These are phyloP conservation scores for Sporopachydermia lactativora DNA, from an alignment of 805 yeast genomes.

Conservation along the genomic window DNA sequence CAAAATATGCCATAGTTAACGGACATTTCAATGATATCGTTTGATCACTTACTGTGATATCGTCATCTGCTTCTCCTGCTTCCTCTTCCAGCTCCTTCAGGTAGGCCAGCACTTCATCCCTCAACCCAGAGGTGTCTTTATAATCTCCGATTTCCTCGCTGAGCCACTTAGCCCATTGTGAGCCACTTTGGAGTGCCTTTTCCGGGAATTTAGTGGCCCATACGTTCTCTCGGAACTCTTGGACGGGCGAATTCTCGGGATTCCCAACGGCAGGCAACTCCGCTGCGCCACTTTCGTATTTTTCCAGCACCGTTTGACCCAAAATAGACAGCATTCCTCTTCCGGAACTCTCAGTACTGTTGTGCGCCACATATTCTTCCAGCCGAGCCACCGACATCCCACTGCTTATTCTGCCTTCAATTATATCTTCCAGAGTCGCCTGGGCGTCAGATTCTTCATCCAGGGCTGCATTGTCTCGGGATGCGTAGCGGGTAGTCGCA, in stretches of 20 bases:
- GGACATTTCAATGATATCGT: conserved; percentile 57
- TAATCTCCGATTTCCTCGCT: conserved; percentile 13
- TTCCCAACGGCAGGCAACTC: not conserved
- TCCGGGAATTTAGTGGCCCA: not conserved
- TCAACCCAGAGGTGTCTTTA: conserved; percentile 11
- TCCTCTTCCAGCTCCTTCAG: not conserved
- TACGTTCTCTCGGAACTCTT: not conserved
- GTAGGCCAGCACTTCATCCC: not conserved
- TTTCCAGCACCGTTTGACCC: not conserved
- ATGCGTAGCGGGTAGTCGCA: not conserved
- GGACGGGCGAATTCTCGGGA: not conserved
- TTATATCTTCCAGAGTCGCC: not conserved
- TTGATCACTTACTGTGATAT: conserved; percentile 56
- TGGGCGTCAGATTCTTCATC: not conserved
- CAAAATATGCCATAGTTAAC: conserved; percentile 36
- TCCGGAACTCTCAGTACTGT: not conserved
- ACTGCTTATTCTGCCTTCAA: not conserved
- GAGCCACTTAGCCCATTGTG: not conserved
- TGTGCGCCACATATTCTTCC: not conserved
- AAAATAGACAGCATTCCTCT: not conserved
- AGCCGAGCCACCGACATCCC: not conserved
- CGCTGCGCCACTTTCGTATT: not conserved
- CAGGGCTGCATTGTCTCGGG: not conserved
- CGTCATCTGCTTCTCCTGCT: conserved; percentile 37
- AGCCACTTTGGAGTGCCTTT: not conserved